Evolutionary conservation across 2,329 filamentous ascomycete genomes (phyloP), one percentile per base, ranked within the genome.

Genomic region (Fusarium tjaetaba): DNA sequence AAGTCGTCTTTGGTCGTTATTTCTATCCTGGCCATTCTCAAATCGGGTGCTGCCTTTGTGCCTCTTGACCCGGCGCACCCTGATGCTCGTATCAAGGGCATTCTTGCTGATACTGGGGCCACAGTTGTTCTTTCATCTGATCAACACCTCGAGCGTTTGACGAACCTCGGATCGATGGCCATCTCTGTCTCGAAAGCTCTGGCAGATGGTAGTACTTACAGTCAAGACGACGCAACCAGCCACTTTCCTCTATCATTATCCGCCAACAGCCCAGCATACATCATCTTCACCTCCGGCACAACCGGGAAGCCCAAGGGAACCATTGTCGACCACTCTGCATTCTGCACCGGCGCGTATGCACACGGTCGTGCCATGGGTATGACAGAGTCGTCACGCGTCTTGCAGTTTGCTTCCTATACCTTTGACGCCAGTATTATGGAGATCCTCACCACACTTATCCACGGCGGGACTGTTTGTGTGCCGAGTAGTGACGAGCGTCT

Each of bases 401-500:
- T 74, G 4, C 71, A 74, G 38, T 70, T 70, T 26, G 72, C 72
- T 4, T 61, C 65, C 3, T 26, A 75, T 34, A 77, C 76, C 0
- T 82, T 82, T 20, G 81, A 82, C 52, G 78, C 76, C 6, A 76
- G 73, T 45, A 78, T 81, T 7, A 61, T 69, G 43, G 77, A 78
- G 45, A 71, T 71, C 4, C 32, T 78, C 0, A 72, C 59, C 1
- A 67, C 70, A 5, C 51, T 78, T 1, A 64, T 73, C 4, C 70
- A 72, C 5, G 80, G 80, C 13, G 80, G 77, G 1, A 81, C 80
- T 8, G 71, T 82, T 4, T 81, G 80, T 20, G 61, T 82, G 1
- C 82, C 82, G 1, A 82, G 79, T 1, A 80, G 83, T 7, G 78
- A 81, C 5, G 80, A 84, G 34, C 80, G 84, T 2, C 75, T 84